These are phyloP conservation scores for Venturia pyrina DNA, from an alignment of 2,329 filamentous ascomycete species.

Conservation along the genomic window DNA sequence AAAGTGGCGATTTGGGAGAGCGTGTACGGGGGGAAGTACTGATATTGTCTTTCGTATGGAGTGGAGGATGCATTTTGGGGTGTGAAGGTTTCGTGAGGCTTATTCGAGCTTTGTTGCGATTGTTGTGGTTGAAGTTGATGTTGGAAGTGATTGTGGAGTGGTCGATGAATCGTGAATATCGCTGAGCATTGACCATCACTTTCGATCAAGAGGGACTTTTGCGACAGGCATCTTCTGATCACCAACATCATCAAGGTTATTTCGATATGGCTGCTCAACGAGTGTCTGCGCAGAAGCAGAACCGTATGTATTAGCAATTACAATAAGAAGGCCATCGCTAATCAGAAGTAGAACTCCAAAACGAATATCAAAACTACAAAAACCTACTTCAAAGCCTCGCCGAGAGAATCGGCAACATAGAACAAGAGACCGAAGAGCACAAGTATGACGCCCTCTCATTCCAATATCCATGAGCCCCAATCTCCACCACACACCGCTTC, in stretches of 20 bases:
- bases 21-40: conserved; percentile 40
- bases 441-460: conserved; percentile 54
- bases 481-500: conserved; percentile 19
- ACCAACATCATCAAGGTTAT: conserved; percentile 3
- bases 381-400: conserved; percentile 80
- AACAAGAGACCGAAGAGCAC: conserved; percentile 95
- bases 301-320: conserved; percentile 41
- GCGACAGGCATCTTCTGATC: neutral
- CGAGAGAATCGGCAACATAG: conserved; percentile 92
- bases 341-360: conserved; percentile 56
- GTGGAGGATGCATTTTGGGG: conserved; percentile 81
- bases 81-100: conserved; percentile 9
- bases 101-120: conserved; percentile 12
- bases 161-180: conserved; percentile 6
- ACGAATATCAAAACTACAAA: conserved; percentile 68
- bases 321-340: neutral
- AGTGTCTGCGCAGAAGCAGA: conserved; percentile 59
- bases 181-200: conserved; percentile 7
- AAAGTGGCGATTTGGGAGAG: conserved; percentile 6
- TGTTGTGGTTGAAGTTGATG: conserved; percentile 7
- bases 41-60: conserved; percentile 84
- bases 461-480: conserved; percentile 13
- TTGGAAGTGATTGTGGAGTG: neutral
- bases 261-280: conserved; percentile 36
- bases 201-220: neutral